phyloP scores from a whole-genome alignment of 1,284 basidiomycete genomes.

The Moesziomyces globuligerus region DNA sequence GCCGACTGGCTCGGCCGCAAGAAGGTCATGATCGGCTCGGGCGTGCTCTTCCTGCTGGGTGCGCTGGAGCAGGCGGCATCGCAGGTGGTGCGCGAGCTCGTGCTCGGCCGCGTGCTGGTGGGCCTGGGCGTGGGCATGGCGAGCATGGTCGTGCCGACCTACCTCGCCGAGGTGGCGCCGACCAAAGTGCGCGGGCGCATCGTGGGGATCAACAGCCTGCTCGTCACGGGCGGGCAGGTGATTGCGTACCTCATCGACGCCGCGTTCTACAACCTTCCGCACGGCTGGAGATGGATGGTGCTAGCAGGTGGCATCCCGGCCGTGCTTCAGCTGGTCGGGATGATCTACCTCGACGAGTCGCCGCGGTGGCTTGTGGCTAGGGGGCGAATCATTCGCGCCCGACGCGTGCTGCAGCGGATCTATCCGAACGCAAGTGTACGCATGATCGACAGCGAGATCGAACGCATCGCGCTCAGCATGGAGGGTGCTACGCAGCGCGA shows the following conservation, averaged over 20 bases:
- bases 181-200: conserved; percentile 51
- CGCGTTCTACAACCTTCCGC: conserved; percentile 53
- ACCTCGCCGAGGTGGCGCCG: conserved; percentile 57
- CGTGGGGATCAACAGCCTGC: conserved; percentile 57
- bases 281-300: conserved; percentile 63
- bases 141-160: conserved; percentile 54
- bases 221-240: conserved; percentile 61
- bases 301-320: conserved; percentile 53
- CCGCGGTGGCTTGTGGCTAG: conserved; percentile 55
- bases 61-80: conserved; percentile 58
- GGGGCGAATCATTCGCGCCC: conserved; percentile 45
- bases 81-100: conserved; percentile 55
- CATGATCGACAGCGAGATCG: conserved; percentile 47
- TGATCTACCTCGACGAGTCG: conserved; percentile 58
- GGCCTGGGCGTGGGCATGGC: conserved; percentile 59
- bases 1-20: conserved; percentile 53
- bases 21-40: conserved; percentile 53
- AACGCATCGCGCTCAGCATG: conserved; percentile 44
- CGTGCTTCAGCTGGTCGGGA: conserved; percentile 52
- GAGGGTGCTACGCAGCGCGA: conserved; percentile 20
- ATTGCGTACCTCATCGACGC: conserved; percentile 56
- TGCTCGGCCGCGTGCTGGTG: conserved; percentile 54
- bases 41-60: conserved; percentile 57
- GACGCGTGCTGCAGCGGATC: conserved; percentile 50
- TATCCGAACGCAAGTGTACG: conserved; percentile 47